Percentiles rank a stretch among this genome's conserved stretches.
Evolutionary conservation across 1,284 basidiomycete genomes (phyloP).

Genomic region (Coriolopsis trogii): DNA sequence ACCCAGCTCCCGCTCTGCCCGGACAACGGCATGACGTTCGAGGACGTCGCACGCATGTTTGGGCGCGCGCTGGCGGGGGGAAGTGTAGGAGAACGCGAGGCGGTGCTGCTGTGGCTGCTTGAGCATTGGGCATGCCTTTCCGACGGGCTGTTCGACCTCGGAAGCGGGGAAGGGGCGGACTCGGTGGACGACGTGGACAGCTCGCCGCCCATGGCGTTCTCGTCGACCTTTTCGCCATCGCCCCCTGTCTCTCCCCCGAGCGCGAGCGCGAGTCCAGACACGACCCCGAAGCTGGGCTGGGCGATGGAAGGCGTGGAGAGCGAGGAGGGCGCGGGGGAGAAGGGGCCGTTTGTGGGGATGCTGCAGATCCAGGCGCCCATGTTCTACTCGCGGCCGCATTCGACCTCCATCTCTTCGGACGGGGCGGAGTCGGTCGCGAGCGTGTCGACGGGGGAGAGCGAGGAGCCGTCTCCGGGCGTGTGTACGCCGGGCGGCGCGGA

Average conservation of each 20-base stretch:
- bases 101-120: constrained; percentile 34
- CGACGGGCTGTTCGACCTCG: constrained; percentile 30
- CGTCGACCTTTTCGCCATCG: background rate
- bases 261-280: too few relatives aligned
- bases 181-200: background rate
- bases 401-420: background rate
- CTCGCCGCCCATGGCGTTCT: background rate
- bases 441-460: constrained; percentile 45
- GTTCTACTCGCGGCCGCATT: background rate
- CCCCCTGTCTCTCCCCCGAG: background rate
- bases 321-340: too few relatives aligned
- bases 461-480: constrained; percentile 47
- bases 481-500: too few relatives aligned
- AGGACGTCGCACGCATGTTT: constrained; percentile 37
- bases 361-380: background rate
- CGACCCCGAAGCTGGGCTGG: too few relatives aligned
- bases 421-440: constrained; percentile 3
- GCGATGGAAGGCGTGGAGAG: too few relatives aligned
- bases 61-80: constrained; percentile 34
- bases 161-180: background rate
- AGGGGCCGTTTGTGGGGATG: background rate
- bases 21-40: constrained; percentile 35
- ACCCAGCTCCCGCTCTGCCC: constrained; percentile 37
- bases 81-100: constrained; percentile 6
- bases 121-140: constrained; percentile 34